phyloP scores from a whole-genome alignment of 345 rosid species.

The Brassica carinata region DNA sequence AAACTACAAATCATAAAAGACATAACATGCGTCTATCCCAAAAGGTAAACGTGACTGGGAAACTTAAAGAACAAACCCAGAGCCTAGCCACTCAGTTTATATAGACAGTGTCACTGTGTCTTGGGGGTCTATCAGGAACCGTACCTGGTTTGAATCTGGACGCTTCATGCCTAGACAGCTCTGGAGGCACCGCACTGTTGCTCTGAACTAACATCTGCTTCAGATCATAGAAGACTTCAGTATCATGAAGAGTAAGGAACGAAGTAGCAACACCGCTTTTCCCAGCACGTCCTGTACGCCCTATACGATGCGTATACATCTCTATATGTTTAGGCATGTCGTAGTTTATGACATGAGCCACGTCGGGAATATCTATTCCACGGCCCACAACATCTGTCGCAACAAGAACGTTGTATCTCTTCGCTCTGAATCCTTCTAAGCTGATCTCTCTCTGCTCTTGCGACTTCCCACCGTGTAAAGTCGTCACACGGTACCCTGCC shows the following conservation, averaged over 20 bases:
- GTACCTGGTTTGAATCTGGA: conserved; percentile 90
- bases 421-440: conserved; percentile 22
- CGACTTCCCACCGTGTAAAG: conserved; percentile 90
- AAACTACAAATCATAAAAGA: conserved; percentile 19
- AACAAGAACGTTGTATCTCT: no score
- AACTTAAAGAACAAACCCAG: conserved; percentile 19
- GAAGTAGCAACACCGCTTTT: conserved; percentile 79
- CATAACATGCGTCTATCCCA: conserved; percentile 23
- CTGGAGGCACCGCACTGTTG: conserved; percentile 86
- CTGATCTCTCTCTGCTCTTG: conserved; percentile 96
- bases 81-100: conserved; percentile 51
- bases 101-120: conserved; percentile 86
- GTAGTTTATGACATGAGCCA: conserved; percentile 69
- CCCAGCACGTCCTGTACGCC: conserved; percentile 61
- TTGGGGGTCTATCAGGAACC: conserved; percentile 87
- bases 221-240: conserved; percentile 89
- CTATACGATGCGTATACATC: conserved; percentile 91
- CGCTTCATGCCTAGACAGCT: conserved; percentile 89
- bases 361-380: conserved; percentile 94
- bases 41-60: conserved; percentile 1
- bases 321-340: conserved; percentile 90
- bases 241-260: conserved; percentile 76
- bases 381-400: conserved; percentile 75
- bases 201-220: conserved; percentile 97
- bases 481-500: conserved; percentile 35